Percentiles rank a stretch among this genome's conserved stretches.
Evolutionary conservation across 176 grass and related monocot genomes (phyloP).

Genomic region (Zoysia pacifica): DNA sequence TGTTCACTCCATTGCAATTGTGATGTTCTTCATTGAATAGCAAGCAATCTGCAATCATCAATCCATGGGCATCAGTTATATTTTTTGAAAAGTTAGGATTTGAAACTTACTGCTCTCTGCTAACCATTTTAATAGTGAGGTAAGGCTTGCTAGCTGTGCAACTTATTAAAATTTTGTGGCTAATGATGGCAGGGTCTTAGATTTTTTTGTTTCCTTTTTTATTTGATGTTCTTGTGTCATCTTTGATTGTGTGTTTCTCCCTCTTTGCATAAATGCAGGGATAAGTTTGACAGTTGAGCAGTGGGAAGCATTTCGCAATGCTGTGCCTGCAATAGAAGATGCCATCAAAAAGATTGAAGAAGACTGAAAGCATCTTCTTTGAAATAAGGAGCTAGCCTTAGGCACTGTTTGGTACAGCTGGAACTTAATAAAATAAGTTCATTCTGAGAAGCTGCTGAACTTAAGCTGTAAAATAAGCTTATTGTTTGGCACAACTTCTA

Average conservation of each 20-base stretch:
- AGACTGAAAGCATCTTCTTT: constrained; percentile 42
- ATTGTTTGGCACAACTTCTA: too few relatives aligned
- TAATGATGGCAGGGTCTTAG: not conserved
- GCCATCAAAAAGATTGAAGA: constrained; percentile 76
- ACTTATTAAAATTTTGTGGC: not conserved
- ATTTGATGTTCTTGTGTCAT: not conserved
- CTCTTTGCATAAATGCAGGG: constrained; percentile 42
- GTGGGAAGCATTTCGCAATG: constrained; percentile 75
- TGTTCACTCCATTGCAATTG: not conserved
- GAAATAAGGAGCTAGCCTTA: too few relatives aligned
- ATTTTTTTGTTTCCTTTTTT: not conserved
- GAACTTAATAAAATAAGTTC: too few relatives aligned
- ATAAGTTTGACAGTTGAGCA: constrained; percentile 85
- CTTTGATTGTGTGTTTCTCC: not conserved
- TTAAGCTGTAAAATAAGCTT: too few relatives aligned
- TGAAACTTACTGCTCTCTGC: not conserved
- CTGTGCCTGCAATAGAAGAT: constrained; percentile 70
- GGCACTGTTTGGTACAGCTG: too few relatives aligned
- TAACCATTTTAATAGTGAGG: not conserved
- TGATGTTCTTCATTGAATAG: not conserved
- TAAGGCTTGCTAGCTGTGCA: not conserved
- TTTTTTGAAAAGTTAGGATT: not conserved
- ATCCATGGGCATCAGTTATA: not conserved
- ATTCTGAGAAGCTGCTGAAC: too few relatives aligned
- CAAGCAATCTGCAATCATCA: not conserved